These are phyloP conservation scores for Maudiozyma barnettii DNA, from an alignment of 805 yeast species.

Conservation along the genomic window DNA sequence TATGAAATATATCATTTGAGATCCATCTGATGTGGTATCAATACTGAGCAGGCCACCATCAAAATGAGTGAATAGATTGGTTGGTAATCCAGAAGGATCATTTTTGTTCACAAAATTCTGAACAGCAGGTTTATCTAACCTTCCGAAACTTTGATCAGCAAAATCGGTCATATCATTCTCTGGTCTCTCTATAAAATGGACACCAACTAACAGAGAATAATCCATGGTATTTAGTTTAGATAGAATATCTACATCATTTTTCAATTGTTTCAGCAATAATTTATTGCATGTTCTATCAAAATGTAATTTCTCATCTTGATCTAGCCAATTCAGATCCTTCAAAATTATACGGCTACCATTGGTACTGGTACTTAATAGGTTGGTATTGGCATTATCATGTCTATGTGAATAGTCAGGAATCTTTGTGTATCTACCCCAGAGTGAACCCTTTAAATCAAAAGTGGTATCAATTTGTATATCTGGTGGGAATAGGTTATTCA, in stretches of 20 bases:
- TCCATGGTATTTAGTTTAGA: constrained; percentile 84
- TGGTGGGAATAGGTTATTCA: constrained; percentile 96
- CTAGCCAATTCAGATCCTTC: constrained; percentile 86
- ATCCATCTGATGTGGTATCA: constrained; percentile 39
- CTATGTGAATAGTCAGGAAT: constrained; percentile 21
- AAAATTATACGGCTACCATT: constrained; percentile 35
- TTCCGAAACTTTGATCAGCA: constrained; percentile 4
- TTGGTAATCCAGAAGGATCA: not conserved
- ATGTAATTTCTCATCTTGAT: constrained; percentile 46
- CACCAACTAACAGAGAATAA: constrained; percentile 79
- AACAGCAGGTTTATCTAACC: not conserved
- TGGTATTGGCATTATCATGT: constrained; percentile 8
- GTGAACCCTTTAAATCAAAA: constrained; percentile 88
- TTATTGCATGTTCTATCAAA: constrained; percentile 2
- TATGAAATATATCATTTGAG: constrained; percentile 66
- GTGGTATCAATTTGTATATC: constrained; percentile 76
- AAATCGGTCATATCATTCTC: constrained; percentile 35
- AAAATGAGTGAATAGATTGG: constrained; percentile 45
- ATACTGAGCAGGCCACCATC: constrained; percentile 78
- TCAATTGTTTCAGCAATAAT: constrained; percentile 56
- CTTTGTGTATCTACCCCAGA: constrained; percentile 63
- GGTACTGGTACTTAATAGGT: not conserved
- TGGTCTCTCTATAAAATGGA: constrained; percentile 55
- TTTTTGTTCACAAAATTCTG: constrained; percentile 6
- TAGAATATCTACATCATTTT: constrained; percentile 62